A percentile compares a stretch with the other conserved stretches of the same genome.
Evolutionary conservation across 306 rosid genomes (phyloP).

Genomic region (Quercus dentata): DNA sequence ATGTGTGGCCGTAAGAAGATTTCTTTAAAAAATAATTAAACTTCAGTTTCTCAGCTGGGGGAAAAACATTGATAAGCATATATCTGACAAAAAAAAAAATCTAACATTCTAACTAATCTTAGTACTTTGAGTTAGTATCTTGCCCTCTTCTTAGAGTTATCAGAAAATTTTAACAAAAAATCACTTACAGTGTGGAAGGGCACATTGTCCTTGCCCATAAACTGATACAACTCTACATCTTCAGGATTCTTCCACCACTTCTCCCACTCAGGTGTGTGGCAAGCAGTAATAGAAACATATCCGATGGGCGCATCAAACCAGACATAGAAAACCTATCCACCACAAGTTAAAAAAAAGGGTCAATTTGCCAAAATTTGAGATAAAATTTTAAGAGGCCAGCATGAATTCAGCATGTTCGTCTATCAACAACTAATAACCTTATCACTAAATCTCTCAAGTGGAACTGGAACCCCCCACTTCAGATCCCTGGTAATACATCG

Average conservation of each 20-base stretch:
- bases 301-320: conserved; percentile 99
- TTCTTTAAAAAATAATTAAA: neutral
- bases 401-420: neutral
- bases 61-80: neutral
- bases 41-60: neutral
- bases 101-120: neutral
- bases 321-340: conserved; percentile 83
- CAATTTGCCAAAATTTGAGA: neutral
- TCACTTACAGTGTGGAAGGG: conserved; percentile 92
- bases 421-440: conserved; percentile 43
- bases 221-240: conserved; percentile 86
- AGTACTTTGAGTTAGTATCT: neutral
- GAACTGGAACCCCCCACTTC: conserved; percentile 99
- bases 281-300: conserved; percentile 82
- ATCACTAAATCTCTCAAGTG: conserved; percentile 78
- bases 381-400: neutral
- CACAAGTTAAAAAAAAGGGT: neutral
- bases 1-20: neutral
- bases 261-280: conserved; percentile 94
- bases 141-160: neutral
- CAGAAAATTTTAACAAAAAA: neutral
- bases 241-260: conserved; percentile 98
- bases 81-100: neutral
- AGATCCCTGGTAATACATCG: conserved; percentile 95
- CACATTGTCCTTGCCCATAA: conserved; percentile 99